Evolutionary conservation across 2,329 filamentous ascomycete genomes (phyloP).

Genomic region (Neonectria magnoliae): DNA sequence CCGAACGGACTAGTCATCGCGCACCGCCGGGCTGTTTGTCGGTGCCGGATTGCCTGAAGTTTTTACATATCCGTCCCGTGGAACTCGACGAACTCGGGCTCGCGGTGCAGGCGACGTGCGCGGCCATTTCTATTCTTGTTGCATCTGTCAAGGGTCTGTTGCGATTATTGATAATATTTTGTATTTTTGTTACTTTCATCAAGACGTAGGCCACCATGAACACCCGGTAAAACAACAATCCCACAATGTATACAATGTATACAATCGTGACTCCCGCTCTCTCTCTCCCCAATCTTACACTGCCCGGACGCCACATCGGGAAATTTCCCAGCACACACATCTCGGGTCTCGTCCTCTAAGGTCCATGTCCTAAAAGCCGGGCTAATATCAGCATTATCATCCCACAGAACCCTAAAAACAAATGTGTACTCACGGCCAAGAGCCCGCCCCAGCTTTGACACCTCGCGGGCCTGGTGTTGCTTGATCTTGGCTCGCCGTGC

Average conservation of each 20-base stretch:
- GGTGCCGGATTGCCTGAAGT: conserved; percentile 2
- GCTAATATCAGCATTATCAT: conserved; percentile 10
- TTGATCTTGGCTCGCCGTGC: conserved; percentile 74
- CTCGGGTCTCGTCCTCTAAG: background rate
- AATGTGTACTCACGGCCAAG: conserved; percentile 68
- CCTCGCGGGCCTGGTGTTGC: conserved; percentile 70
- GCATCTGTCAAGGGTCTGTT: background rate
- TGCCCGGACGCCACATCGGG: conserved; percentile 9
- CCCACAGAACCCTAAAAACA: background rate
- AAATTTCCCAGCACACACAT: background rate
- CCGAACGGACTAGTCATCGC: conserved; percentile 4
- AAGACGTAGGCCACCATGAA: background rate
- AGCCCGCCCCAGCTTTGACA: conserved; percentile 75
- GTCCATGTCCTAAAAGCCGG: conserved; percentile 23
- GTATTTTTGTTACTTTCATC: background rate
- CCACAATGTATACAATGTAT: background rate
- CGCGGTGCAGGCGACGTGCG: background rate
- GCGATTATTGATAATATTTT: background rate
- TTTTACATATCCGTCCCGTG: background rate
- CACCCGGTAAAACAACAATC: background rate
- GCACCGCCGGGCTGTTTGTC: background rate
- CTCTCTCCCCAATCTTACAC: conserved; percentile 5
- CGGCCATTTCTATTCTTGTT: background rate
- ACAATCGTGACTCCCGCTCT: background rate
- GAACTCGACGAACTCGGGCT: background rate